Conservation (phyloP, 2,329 filamentous ascomycete species). For the Pestalotiopsis sp. region DNA sequence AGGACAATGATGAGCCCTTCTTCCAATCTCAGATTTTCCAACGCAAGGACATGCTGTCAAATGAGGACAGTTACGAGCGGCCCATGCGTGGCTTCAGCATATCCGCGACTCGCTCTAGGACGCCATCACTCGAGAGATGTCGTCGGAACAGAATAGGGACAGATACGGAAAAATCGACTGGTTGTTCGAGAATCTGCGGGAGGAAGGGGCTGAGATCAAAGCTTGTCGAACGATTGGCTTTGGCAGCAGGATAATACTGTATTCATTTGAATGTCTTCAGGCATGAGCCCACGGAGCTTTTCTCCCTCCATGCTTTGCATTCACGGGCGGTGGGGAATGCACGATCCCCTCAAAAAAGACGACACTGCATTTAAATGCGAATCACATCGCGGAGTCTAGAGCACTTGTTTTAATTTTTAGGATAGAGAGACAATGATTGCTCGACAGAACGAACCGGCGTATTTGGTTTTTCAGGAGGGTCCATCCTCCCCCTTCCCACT, state of each 20-base stretch:
- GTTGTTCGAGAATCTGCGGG: background rate
- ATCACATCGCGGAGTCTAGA: background rate
- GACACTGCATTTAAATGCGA: slow-evolving; percentile 7
- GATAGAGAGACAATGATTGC: background rate
- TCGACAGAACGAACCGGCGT: background rate
- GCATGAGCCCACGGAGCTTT: background rate
- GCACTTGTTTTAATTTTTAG: background rate
- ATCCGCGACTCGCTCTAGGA: background rate
- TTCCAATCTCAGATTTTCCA: background rate
- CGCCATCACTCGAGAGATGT: background rate
- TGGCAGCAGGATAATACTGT: background rate
- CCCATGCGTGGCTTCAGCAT: background rate
- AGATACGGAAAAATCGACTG: background rate
- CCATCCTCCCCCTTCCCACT: background rate
- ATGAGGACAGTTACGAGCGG: background rate
- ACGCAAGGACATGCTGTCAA: background rate
- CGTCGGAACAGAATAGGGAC: background rate
- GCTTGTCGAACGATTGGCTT: background rate
- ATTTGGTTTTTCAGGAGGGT: background rate
- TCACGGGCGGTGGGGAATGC: background rate
- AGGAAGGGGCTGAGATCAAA: background rate
- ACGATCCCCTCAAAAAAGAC: background rate
- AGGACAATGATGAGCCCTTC: too few relatives aligned
- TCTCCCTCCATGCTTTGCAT: background rate
- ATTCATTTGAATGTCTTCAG: background rate